Conservation (phyloP, 768 basidiomycete species). For the Termitomyces heimii region DNA sequence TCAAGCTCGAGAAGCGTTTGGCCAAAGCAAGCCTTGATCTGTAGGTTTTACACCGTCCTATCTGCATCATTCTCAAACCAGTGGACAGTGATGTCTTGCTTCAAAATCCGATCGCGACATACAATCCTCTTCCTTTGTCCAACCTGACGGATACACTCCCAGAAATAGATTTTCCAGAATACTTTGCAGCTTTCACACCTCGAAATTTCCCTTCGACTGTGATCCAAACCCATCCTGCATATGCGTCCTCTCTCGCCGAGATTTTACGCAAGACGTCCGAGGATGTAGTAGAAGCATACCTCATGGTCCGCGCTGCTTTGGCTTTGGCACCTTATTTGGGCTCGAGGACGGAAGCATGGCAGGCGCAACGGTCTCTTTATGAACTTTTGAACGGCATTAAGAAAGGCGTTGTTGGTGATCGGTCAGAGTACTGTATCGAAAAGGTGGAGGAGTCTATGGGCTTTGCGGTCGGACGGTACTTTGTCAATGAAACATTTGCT, state of each 20-base stretch:
- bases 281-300: conserved; percentile 81
- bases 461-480: conserved; percentile 87
- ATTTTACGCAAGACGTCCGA: conserved; percentile 64
- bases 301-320: conserved; percentile 72
- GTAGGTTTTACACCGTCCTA: conserved; percentile 30
- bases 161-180: conserved; percentile 78
- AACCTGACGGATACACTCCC: conserved; percentile 66
- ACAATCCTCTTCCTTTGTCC: conserved; percentile 74
- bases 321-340: conserved; percentile 68
- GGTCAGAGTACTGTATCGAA: conserved; percentile 77
- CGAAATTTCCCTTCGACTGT: conserved; percentile 70
- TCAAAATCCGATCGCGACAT: conserved; percentile 80
- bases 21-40: conserved; percentile 78
- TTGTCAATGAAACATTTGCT: conserved; percentile 79
- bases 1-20: conserved; percentile 73
- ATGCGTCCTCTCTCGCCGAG: conserved; percentile 56
- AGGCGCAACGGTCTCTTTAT: conserved; percentile 60
- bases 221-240: conserved; percentile 80
- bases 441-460: conserved; percentile 72
- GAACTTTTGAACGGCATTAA: conserved; percentile 81
- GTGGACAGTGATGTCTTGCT: conserved; percentile 52
- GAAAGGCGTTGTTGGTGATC: conserved; percentile 78
- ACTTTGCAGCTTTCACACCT: conserved; percentile 81
- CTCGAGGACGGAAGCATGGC: conserved; percentile 70
- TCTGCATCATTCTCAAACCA: not conserved